Conservation (phyloP, 2,329 filamentous ascomycete genomes). For the Neofusicoccum cordaticola region DNA sequence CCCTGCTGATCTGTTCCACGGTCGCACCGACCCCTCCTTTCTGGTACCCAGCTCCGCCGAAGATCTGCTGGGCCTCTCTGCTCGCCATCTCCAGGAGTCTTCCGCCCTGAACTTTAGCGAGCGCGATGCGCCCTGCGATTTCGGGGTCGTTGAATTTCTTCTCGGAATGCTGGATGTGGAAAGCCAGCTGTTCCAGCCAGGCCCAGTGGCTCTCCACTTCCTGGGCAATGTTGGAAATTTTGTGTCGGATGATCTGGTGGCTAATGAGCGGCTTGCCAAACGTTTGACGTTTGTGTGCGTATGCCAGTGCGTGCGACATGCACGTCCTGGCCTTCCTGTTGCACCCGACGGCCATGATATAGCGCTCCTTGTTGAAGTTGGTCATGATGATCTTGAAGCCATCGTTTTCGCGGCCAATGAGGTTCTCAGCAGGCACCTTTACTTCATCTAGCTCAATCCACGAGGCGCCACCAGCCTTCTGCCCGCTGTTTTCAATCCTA, state of each 20-base stretch:
- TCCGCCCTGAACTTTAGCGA: constrained; percentile 51
- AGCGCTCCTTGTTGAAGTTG: constrained; percentile 54
- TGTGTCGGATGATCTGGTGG: constrained; percentile 59
- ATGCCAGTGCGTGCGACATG: constrained; percentile 51
- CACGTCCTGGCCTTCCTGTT: constrained; percentile 59
- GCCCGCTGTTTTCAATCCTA: constrained; percentile 62
- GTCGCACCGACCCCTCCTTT: constrained; percentile 47
- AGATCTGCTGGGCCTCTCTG: constrained; percentile 54
- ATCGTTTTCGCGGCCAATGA: constrained; percentile 54
- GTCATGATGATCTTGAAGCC: constrained; percentile 60
- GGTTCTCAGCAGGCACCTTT: constrained; percentile 51
- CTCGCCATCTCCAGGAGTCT: constrained; percentile 50
- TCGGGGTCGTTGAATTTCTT: constrained; percentile 38
- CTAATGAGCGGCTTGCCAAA: constrained; percentile 59
- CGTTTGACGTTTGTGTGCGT: constrained; percentile 54
- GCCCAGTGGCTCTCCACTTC: constrained; percentile 62
- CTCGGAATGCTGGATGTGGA: constrained; percentile 49
- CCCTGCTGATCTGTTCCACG: constrained; percentile 54
- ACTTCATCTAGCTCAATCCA: constrained; percentile 58
- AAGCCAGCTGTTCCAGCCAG: constrained; percentile 61
- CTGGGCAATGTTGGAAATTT: constrained; percentile 58
- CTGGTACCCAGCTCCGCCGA: constrained; percentile 54
- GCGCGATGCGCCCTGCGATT: constrained; percentile 39
- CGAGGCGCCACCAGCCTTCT: constrained; percentile 62
- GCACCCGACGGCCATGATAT: constrained; percentile 55